A percentile compares a stretch with the other conserved stretches of the same genome.
phyloP scores from a whole-genome alignment of 192 early-diverging fungal species.

The Backusella morwellensis region DNA sequence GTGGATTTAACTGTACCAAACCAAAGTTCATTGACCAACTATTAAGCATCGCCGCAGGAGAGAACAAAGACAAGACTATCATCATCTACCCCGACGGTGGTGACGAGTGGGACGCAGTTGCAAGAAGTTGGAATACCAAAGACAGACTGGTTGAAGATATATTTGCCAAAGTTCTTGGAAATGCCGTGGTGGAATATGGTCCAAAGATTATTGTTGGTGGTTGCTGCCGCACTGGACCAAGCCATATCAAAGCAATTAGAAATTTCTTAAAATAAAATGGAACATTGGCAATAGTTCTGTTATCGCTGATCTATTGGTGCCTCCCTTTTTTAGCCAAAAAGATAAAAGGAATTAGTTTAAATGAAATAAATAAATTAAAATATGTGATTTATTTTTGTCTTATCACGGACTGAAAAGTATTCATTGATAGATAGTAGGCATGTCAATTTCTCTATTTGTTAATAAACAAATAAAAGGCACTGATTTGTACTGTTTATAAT shows the following conservation, averaged over 20 bases:
- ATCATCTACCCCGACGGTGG: slow-evolving; percentile 58
- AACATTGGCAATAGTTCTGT: background rate
- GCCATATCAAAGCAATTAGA: slow-evolving; percentile 38
- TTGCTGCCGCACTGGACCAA: slow-evolving; percentile 57
- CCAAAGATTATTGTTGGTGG: slow-evolving; percentile 51
- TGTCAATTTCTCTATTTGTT: background rate
- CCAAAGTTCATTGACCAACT: slow-evolving; percentile 36
- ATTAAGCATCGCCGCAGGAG: background rate
- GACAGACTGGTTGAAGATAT: slow-evolving; percentile 12
- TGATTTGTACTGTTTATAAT: too few species aligned
- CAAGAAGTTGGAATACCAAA: slow-evolving; percentile 30
- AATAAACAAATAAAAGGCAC: background rate
- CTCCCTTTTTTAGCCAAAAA: background rate
- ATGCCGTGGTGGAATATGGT: slow-evolving; percentile 40
- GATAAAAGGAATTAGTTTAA: background rate
- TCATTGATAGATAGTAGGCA: background rate
- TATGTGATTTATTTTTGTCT: background rate
- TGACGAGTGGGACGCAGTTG: slow-evolving; percentile 38
- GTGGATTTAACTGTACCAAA: slow-evolving; percentile 68
- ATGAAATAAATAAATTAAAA: background rate
- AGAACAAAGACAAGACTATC: slow-evolving; percentile 31
- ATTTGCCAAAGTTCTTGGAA: slow-evolving; percentile 35
- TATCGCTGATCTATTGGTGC: background rate
- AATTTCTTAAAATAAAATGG: background rate
- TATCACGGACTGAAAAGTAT: background rate